Conservation (phyloP, 352 stramenopile genomes). For the Phytopythium cucurbitacearum region DNA sequence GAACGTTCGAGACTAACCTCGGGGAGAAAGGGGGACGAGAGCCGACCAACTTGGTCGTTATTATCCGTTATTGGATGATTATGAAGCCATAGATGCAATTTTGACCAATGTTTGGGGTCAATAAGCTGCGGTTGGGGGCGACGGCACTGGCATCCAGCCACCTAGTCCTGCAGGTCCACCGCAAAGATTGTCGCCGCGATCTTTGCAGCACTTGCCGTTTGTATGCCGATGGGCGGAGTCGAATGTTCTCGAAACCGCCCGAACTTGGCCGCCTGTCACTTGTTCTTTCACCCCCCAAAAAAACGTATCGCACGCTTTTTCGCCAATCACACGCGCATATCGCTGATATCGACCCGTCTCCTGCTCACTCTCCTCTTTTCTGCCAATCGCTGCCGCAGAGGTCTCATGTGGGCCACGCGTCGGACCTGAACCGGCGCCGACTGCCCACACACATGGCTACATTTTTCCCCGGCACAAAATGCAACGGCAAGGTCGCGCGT, state of each 20-base stretch:
- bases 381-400: slow-evolving; percentile 6
- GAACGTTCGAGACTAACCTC: slow-evolving; percentile 10
- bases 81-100: not conserved
- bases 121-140: no score
- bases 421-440: slow-evolving; percentile 1
- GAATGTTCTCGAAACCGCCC: slow-evolving; percentile 22
- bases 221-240: slow-evolving; percentile 3
- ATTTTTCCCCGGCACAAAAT: not conserved
- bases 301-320: not conserved
- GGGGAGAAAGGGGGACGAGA: slow-evolving; percentile 1
- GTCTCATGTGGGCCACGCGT: slow-evolving; percentile 4
- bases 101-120: slow-evolving; percentile 4
- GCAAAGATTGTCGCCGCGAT: slow-evolving; percentile 2
- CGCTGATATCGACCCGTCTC: not conserved
- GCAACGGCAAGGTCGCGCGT: no score
- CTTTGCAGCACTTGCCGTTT: slow-evolving; percentile 10
- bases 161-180: not conserved
- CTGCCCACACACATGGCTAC: not conserved
- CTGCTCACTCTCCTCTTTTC: not conserved
- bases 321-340: not conserved
- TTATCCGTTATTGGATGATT: slow-evolving; percentile 1
- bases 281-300: no score
- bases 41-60: slow-evolving; percentile 10
- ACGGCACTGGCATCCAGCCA: not conserved
- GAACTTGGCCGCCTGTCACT: not conserved